Conservation (phyloP, 805 yeast species). For the Kuraishia molischiana region DNA sequence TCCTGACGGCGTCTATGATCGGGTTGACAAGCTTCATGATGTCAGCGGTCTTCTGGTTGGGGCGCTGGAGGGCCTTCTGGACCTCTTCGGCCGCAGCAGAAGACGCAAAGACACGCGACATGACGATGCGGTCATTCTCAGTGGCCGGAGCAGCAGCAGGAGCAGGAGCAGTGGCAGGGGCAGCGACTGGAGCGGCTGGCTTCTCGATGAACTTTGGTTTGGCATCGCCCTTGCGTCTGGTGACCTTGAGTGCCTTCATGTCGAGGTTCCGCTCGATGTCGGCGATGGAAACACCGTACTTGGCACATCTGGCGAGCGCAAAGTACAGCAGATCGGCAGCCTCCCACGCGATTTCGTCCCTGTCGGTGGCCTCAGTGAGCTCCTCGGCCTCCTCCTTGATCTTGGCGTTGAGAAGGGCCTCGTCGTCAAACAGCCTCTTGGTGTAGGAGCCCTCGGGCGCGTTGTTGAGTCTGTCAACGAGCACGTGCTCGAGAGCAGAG, state of each 20-base stretch:
- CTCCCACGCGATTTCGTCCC: conserved; percentile 83
- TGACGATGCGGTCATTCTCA: conserved; percentile 30
- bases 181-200: conserved; percentile 6
- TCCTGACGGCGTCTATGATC: conserved; percentile 68
- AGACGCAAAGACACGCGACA: conserved; percentile 37
- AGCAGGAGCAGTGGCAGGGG: conserved; percentile 5
- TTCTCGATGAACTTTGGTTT: conserved; percentile 59
- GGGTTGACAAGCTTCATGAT: conserved; percentile 92
- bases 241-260: conserved; percentile 73
- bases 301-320: conserved; percentile 42
- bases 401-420: conserved; percentile 68
- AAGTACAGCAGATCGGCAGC: conserved; percentile 80
- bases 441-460: conserved; percentile 97
- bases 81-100: conserved; percentile 35
- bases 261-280: conserved; percentile 84
- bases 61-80: conserved; percentile 66
- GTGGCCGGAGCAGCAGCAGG: conserved; percentile 17
- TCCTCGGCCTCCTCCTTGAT: conserved; percentile 96
- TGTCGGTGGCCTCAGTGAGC: conserved; percentile 68
- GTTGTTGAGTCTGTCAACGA: conserved; percentile 45
- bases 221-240: conserved; percentile 94
- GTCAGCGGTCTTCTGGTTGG: conserved; percentile 89
- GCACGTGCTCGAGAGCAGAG: conserved; percentile 53
- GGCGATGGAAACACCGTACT: conserved; percentile 66
- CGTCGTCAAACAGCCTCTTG: conserved; percentile 74